These are phyloP conservation scores for Leucosporidium creatinivorum DNA, from an alignment of 768 basidiomycete species.

Conservation along the genomic window DNA sequence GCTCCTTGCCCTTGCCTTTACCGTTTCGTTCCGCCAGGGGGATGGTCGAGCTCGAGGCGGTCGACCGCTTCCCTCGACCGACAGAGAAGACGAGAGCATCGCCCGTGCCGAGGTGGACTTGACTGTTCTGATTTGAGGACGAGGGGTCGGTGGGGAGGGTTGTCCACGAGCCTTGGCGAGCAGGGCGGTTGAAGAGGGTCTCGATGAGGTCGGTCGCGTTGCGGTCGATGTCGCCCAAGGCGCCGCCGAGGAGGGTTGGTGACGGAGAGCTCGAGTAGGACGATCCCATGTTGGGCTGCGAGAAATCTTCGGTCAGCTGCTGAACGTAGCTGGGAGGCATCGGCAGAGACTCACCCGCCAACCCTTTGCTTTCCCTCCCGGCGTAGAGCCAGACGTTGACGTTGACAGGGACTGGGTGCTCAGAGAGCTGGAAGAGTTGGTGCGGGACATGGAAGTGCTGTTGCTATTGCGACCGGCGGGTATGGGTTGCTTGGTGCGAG, in stretches of 20 bases:
- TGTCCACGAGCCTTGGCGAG: not conserved
- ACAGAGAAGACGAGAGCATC: not conserved
- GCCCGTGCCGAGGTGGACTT: not conserved
- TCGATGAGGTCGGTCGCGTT: constrained; percentile 26
- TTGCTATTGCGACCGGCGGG: not conserved
- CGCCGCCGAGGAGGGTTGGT: not conserved
- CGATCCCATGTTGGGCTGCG: not conserved
- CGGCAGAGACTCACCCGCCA: constrained; percentile 6
- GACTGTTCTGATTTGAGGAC: not conserved
- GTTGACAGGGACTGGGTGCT: not conserved
- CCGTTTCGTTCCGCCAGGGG: too few species aligned
- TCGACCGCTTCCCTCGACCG: too few species aligned
- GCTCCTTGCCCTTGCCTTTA: too few species aligned
- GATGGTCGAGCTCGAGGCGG: too few species aligned
- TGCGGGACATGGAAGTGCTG: not conserved
- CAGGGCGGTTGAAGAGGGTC: constrained; percentile 22
- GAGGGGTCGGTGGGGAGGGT: not conserved
- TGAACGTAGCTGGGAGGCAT: not conserved
- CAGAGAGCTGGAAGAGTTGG: constrained; percentile 15
- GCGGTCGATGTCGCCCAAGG: constrained; percentile 8
- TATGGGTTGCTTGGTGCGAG: not conserved
- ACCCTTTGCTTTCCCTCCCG: not conserved
- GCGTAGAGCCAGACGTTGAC: not conserved
- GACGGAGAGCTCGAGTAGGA: constrained; percentile 1
- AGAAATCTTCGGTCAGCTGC: not conserved